Evolutionary conservation across 1,139 yeast genomes (phyloP).

Genomic region (Suhomyces ambrosiae): DNA sequence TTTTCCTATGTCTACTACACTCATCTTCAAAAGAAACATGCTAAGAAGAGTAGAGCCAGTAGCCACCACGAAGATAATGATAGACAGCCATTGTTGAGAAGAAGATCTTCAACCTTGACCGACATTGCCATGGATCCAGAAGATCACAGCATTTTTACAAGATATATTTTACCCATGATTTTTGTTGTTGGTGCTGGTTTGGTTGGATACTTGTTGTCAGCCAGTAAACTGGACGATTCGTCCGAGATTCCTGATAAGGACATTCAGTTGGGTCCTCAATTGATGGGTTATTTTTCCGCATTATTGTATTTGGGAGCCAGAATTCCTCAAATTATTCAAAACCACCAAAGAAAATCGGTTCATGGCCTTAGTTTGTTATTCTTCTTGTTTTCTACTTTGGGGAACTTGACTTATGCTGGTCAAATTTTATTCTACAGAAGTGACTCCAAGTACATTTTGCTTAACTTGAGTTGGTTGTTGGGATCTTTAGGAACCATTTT

Average conservation of each 20-base stretch:
- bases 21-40: conserved; percentile 41
- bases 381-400: conserved; percentile 73
- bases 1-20: conserved; percentile 62
- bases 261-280: conserved; percentile 61
- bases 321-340: conserved; percentile 77
- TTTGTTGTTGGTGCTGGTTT: conserved; percentile 72
- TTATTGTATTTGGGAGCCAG: conserved; percentile 72
- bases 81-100: conserved; percentile 31
- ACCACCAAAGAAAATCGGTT: conserved; percentile 67
- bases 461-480: conserved; percentile 72
- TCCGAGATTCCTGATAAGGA: conserved; percentile 11
- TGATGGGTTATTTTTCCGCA: conserved; percentile 74
- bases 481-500: conserved; percentile 75
- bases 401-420: conserved; percentile 75
- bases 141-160: conserved; percentile 48
- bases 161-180: conserved; percentile 59
- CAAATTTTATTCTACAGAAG: conserved; percentile 69
- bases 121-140: conserved; percentile 48
- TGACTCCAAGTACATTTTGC: conserved; percentile 58
- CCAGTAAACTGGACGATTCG: conserved; percentile 21
- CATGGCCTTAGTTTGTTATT: conserved; percentile 74
- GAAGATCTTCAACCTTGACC: conserved; percentile 48
- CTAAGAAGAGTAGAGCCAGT: conserved; percentile 12
- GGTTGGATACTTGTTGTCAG: conserved; percentile 59
- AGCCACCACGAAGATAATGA: conserved; percentile 10